Percentiles rank a stretch among this genome's conserved stretches.
phyloP scores from a whole-genome alignment of 371 early-diverging fungal genomes.

The Smittium culicis region DNA sequence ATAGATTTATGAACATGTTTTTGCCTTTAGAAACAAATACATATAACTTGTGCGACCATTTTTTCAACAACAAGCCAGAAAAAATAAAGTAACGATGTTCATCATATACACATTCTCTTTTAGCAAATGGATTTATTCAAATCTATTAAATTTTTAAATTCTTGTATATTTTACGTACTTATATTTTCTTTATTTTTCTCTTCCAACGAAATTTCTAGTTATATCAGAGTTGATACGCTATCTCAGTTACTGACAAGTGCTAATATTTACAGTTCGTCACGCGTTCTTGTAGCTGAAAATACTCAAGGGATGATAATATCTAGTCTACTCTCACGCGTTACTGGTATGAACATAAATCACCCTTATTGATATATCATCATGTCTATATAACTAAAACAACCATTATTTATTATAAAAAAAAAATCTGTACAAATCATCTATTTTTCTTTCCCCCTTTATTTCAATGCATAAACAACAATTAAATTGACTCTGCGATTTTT shows the following conservation, averaged over 20 bases:
- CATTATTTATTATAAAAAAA: too few species aligned
- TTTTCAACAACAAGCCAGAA: slow-evolving; percentile 56
- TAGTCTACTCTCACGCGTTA: slow-evolving; percentile 72
- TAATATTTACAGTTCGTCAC: slow-evolving; percentile 61
- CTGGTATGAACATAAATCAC: slow-evolving; percentile 30
- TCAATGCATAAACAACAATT: too few species aligned
- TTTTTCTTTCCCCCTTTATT: too few species aligned
- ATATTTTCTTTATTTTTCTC: background rate
- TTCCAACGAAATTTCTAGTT: slow-evolving; percentile 28
- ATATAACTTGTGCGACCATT: slow-evolving; percentile 60
- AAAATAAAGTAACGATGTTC: slow-evolving; percentile 50
- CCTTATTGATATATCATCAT: too few species aligned
- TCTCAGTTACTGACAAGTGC: slow-evolving; percentile 71
- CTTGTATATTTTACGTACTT: background rate
- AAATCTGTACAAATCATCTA: too few species aligned
- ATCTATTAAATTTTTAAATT: background rate
- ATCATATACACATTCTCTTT: background rate
- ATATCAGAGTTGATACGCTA: slow-evolving; percentile 78
- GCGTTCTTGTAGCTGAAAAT: slow-evolving; percentile 73
- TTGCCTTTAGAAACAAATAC: slow-evolving; percentile 65
- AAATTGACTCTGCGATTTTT: too few species aligned
- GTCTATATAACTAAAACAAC: too few species aligned
- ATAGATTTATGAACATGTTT: slow-evolving; percentile 55
- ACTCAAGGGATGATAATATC: slow-evolving; percentile 68
- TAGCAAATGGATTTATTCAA: background rate